These are phyloP conservation scores for Monilinia fructigena DNA, from an alignment of 2,329 filamentous ascomycete species.

Conservation along the genomic window DNA sequence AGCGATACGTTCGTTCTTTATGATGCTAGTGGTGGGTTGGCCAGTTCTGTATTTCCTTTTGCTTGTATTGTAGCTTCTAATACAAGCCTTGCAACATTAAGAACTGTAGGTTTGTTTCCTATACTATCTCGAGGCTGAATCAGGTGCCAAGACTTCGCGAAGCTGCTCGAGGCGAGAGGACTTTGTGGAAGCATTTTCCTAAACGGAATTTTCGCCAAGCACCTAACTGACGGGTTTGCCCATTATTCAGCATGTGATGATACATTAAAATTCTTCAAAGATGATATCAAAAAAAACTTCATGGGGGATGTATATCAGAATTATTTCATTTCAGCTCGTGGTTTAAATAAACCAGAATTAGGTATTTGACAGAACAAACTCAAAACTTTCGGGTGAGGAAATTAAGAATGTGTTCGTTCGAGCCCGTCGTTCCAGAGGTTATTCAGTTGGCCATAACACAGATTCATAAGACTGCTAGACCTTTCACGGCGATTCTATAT, in stretches of 20 bases:
- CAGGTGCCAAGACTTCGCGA: slow-evolving; percentile 7
- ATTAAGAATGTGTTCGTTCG: slow-evolving; percentile 11
- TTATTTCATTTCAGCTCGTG: slow-evolving; percentile 8
- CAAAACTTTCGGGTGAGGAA: background rate
- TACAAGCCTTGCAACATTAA: background rate
- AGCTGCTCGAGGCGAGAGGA: background rate
- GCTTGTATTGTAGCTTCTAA: background rate
- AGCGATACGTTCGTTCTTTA: slow-evolving; percentile 11
- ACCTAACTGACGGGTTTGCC: background rate
- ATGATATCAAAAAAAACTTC: slow-evolving; percentile 15
- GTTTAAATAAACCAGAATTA: slow-evolving; percentile 2
- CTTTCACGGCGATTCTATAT: slow-evolving; percentile 8
- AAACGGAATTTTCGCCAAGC: slow-evolving; percentile 12
- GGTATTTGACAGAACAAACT: slow-evolving; percentile 3
- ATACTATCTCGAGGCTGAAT: slow-evolving; percentile 6
- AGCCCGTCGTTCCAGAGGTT: background rate
- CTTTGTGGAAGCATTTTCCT: slow-evolving; percentile 18
- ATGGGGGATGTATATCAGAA: background rate
- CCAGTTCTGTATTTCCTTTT: background rate
- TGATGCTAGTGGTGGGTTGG: slow-evolving; percentile 11
- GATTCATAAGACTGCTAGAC: slow-evolving; percentile 7
- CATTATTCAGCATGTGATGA: slow-evolving; percentile 8
- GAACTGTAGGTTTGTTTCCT: slow-evolving; percentile 10
- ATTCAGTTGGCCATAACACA: background rate
- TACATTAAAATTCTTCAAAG: slow-evolving; percentile 5